Evolutionary conservation across 1,284 basidiomycete genomes (phyloP).

Genomic region (Chiua sp.): DNA sequence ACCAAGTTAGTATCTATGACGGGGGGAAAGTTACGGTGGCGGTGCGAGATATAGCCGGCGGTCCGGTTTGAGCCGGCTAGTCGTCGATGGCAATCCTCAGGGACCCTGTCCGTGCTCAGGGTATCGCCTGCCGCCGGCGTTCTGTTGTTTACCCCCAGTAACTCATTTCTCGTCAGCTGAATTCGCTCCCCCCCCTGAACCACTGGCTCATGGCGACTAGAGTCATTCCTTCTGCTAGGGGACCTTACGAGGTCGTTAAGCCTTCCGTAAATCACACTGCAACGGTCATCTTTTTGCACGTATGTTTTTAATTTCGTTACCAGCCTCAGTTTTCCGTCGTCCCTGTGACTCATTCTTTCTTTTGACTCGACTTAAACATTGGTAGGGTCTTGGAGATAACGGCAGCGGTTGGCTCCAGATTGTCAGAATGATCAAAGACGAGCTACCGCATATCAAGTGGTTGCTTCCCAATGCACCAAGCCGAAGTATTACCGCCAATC

Average conservation of each 20-base stretch:
- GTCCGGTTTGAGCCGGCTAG: conserved; percentile 27
- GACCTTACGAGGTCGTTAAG: conserved; percentile 53
- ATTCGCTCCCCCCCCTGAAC: not conserved
- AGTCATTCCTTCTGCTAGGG: conserved; percentile 32
- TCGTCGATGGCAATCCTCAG: not conserved
- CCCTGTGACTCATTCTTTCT: not conserved
- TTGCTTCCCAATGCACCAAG: conserved; percentile 52
- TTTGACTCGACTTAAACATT: not conserved
- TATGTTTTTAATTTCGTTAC: conserved; percentile 41
- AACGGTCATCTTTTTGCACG: conserved; percentile 90
- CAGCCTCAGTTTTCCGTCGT: conserved; percentile 7
- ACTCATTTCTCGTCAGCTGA: not conserved
- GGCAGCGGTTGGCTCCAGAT: conserved; percentile 82
- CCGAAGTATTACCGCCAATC: conserved; percentile 70
- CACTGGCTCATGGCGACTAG: conserved; percentile 25
- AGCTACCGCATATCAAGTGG: conserved; percentile 82
- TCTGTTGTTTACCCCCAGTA: not conserved
- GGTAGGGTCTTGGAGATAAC: conserved; percentile 75
- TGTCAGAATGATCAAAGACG: conserved; percentile 66
- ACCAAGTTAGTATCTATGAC: too few species aligned
- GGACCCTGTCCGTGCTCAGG: conserved; percentile 1
- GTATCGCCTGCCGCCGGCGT: not conserved
- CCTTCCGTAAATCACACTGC: conserved; percentile 75
- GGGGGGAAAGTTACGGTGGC: too few species aligned
- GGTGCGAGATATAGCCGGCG: conserved; percentile 17